Evolutionary conservation across 2,329 filamentous ascomycete species (phyloP).

Genomic region (Sodiomyces alkalinus): DNA sequence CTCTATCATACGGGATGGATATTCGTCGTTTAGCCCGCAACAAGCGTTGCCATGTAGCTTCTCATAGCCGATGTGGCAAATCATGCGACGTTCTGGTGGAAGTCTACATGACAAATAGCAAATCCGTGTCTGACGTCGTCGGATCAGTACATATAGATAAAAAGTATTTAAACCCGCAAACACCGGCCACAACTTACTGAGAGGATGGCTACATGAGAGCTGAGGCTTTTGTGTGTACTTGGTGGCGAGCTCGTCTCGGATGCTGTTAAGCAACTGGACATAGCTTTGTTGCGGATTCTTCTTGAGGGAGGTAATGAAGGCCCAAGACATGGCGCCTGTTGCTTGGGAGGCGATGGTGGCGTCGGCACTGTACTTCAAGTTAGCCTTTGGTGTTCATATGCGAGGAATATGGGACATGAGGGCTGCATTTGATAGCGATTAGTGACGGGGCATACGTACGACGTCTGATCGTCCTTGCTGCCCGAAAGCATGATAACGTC

Average conservation of each 20-base stretch:
- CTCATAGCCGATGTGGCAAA: slow-evolving; percentile 1
- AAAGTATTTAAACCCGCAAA: too few relatives aligned
- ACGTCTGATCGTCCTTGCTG: slow-evolving; percentile 90
- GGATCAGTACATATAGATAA: not conserved
- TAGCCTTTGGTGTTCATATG: not conserved
- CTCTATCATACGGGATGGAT: too few relatives aligned
- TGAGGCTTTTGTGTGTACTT: slow-evolving; percentile 95
- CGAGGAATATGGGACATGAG: too few relatives aligned
- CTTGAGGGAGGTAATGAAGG: slow-evolving; percentile 81
- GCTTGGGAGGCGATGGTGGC: slow-evolving; percentile 77
- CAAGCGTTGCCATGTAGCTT: not conserved
- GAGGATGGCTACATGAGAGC: slow-evolving; percentile 85
- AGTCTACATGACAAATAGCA: slow-evolving; percentile 47
- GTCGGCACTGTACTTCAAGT: slow-evolving; percentile 49
- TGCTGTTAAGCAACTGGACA: slow-evolving; percentile 86
- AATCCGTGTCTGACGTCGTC: slow-evolving; percentile 36
- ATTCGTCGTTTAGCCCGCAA: slow-evolving; percentile 1
- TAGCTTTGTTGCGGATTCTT: slow-evolving; percentile 95
- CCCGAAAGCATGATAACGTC: slow-evolving; percentile 98
- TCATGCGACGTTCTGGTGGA: not conserved
- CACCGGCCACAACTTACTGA: slow-evolving; percentile 67
- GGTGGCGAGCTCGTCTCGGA: slow-evolving; percentile 71
- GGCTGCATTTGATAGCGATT: not conserved
- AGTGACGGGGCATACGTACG: slow-evolving; percentile 24
- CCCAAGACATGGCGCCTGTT: slow-evolving; percentile 96